Percentiles rank a stretch among this genome's conserved stretches.
Conservation (phyloP, 768 basidiomycete genomes). For the Amanita rubescens region DNA sequence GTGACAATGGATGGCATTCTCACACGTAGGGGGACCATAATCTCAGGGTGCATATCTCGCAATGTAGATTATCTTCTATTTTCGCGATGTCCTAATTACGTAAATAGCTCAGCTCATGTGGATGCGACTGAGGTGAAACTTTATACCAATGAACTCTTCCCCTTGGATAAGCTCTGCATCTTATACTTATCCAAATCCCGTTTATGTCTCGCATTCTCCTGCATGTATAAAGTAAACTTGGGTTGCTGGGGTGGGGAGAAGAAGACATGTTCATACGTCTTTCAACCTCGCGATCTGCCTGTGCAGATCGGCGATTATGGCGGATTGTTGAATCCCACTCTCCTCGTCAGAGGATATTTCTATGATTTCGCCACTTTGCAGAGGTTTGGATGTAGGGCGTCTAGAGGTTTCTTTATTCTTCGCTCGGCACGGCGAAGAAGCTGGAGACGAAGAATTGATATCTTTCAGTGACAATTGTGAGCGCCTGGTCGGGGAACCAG, state of each 20-base stretch:
- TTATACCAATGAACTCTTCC: constrained; percentile 2
- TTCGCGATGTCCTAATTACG: constrained; percentile 29
- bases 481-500: background rate
- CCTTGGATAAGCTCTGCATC: constrained; percentile 14
- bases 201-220: constrained; percentile 29
- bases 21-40: constrained; percentile 68
- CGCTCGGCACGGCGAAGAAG: background rate
- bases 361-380: constrained; percentile 30
- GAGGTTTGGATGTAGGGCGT: constrained; percentile 10
- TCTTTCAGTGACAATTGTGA: background rate
- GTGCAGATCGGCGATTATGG: constrained; percentile 27
- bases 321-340: constrained; percentile 11
- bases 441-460: background rate
- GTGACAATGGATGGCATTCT: constrained; percentile 16
- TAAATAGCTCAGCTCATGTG: background rate
- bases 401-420: constrained; percentile 15
- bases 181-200: constrained; percentile 20
- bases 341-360: constrained; percentile 59
- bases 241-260: background rate
- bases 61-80: constrained; percentile 48
- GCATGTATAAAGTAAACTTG: background rate
- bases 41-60: constrained; percentile 55
- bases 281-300: constrained; percentile 35
- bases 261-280: constrained; percentile 27
- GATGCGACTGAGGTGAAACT: background rate